Percentiles rank a stretch among this genome's conserved stretches.
Evolutionary conservation across 108 stramenopile genomes (phyloP).

Genomic region (Aurantiochytrium sp.): DNA sequence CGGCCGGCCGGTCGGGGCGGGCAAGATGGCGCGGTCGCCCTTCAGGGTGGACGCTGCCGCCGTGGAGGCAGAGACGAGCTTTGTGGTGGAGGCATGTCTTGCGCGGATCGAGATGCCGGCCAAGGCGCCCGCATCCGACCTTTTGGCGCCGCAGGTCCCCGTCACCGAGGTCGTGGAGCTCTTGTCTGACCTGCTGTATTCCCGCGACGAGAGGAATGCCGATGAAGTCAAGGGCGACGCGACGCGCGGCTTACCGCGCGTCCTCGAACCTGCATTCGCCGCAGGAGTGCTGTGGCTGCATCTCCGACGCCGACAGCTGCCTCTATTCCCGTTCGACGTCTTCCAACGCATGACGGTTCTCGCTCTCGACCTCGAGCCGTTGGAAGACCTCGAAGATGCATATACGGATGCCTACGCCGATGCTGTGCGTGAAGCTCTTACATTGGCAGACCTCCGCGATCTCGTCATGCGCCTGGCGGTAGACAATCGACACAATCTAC

Average conservation of each 20-base stretch:
- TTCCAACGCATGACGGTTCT: neutral
- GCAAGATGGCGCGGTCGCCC: neutral
- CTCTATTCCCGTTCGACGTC: neutral
- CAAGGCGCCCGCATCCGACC: neutral
- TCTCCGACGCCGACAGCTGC: neutral
- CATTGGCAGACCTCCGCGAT: neutral
- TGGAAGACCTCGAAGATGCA: neutral
- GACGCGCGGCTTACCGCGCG: neutral
- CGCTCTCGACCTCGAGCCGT: neutral
- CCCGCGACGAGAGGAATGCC: neutral
- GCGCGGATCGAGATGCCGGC: neutral
- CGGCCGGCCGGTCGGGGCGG: too few relatives aligned
- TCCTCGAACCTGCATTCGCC: neutral
- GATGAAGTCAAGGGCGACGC: too few relatives aligned
- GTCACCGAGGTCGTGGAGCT: neutral
- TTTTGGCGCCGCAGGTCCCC: conserved; percentile 4
- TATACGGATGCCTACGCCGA: neutral
- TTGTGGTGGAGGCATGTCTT: neutral
- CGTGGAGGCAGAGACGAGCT: neutral
- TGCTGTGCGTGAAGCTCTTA: neutral
- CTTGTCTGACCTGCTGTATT: neutral
- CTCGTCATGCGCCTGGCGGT: neutral
- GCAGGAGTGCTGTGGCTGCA: conserved; percentile 5
- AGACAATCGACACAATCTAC: neutral
- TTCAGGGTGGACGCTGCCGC: neutral